A percentile compares a stretch with the other conserved stretches of the same genome.
phyloP scores from a whole-genome alignment of 768 basidiomycete genomes.

The Suillus weaverae region DNA sequence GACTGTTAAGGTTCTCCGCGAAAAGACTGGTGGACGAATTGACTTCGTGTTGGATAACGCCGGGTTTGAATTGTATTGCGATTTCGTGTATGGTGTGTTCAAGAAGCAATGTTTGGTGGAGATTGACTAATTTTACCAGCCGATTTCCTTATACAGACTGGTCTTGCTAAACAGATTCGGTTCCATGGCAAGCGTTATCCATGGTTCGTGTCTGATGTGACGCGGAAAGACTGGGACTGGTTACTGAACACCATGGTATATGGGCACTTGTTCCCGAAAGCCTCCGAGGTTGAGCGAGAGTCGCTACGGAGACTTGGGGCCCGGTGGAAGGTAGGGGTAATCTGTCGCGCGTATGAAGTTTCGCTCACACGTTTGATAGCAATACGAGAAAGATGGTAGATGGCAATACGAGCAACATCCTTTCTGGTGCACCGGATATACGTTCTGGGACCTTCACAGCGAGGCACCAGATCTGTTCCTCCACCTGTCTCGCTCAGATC shows the following conservation, averaged over 20 bases:
- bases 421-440: conserved; percentile 96
- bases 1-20: conserved; percentile 64
- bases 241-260: conserved; percentile 84
- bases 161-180: conserved; percentile 77
- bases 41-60: conserved; percentile 87
- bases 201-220: conserved; percentile 95
- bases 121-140: conserved; percentile 45
- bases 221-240: conserved; percentile 94
- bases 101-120: background rate
- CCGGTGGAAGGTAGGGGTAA: conserved; percentile 77
- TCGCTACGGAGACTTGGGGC: conserved; percentile 75
- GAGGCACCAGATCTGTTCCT: conserved; percentile 92
- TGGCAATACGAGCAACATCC: conserved; percentile 95
- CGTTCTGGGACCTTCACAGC: conserved; percentile 82
- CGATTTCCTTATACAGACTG: conserved; percentile 91
- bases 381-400: conserved; percentile 90
- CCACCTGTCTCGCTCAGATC: conserved; percentile 84
- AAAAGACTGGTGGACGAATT: conserved; percentile 71
- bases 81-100: conserved; percentile 75
- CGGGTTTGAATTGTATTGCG: conserved; percentile 82
- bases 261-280: conserved; percentile 88
- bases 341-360: background rate
- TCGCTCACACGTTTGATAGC: conserved; percentile 37
- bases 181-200: conserved; percentile 97
- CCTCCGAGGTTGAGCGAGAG: conserved; percentile 75